phyloP scores from a whole-genome alignment of 2,329 filamentous ascomycete species.

The Diaporthe ampelina region DNA sequence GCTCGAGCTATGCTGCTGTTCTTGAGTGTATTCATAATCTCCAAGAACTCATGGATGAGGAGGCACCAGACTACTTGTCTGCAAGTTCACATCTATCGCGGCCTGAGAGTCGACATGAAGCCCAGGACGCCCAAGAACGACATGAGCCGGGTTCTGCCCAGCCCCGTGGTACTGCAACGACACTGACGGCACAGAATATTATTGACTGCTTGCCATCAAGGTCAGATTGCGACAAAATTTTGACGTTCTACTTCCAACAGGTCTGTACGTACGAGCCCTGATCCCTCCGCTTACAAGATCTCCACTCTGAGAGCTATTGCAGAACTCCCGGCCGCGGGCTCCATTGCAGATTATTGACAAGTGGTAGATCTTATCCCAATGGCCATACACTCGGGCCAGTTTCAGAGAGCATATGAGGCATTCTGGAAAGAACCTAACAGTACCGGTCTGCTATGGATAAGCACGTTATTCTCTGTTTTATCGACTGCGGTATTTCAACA shows the following conservation, averaged over 20 bases:
- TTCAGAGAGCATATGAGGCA: constrained; percentile 62
- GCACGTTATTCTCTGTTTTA: constrained; percentile 64
- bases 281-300: background rate
- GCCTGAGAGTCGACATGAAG: background rate
- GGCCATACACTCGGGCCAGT: constrained; percentile 59
- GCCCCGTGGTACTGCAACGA: constrained; percentile 49
- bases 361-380: constrained; percentile 49
- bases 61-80: constrained; percentile 29
- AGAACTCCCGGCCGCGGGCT: background rate
- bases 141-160: constrained; percentile 39
- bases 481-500: constrained; percentile 56
- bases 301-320: background rate
- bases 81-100: constrained; percentile 4
- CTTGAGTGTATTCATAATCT: constrained; percentile 60
- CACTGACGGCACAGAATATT: constrained; percentile 51
- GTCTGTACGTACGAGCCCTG: constrained; percentile 45
- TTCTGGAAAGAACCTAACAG: constrained; percentile 60
- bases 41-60: constrained; percentile 51
- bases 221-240: constrained; percentile 53
- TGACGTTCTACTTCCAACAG: constrained; percentile 56
- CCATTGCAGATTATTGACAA: background rate
- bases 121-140: background rate
- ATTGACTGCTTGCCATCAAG: constrained; percentile 53
- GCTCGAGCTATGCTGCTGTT: constrained; percentile 58
- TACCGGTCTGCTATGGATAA: constrained; percentile 63